A percentile compares a stretch with the other conserved stretches of the same genome.
Evolutionary conservation across 192 early-diverging fungal species (phyloP).

Genomic region (Podila horticola): DNA sequence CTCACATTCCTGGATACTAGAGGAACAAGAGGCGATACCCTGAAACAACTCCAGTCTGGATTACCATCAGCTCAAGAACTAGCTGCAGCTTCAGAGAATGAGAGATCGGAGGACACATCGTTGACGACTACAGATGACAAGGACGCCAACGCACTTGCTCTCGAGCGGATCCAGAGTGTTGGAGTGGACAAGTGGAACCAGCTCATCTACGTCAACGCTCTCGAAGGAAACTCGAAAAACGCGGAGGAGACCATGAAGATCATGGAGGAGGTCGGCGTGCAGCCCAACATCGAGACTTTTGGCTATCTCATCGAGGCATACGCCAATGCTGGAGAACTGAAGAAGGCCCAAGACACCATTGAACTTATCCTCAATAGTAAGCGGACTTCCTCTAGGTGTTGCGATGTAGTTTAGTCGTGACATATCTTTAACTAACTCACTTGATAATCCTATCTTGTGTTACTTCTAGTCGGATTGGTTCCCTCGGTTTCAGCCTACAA

Average conservation of each 20-base stretch:
- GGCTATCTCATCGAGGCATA: constrained; percentile 86
- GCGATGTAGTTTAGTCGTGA: neutral
- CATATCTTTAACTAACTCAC: neutral
- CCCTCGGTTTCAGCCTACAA: constrained; percentile 23
- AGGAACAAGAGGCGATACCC: constrained; percentile 10
- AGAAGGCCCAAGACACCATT: constrained; percentile 71
- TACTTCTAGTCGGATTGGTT: constrained; percentile 17
- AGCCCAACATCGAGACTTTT: constrained; percentile 76
- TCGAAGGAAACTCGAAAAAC: constrained; percentile 35
- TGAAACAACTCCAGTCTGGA: constrained; percentile 26
- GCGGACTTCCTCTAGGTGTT: neutral
- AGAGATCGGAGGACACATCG: neutral
- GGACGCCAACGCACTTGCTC: constrained; percentile 4
- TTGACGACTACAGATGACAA: neutral
- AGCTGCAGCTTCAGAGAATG: neutral
- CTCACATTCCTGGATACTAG: constrained; percentile 34
- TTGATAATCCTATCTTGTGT: neutral
- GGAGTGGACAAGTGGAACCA: constrained; percentile 43
- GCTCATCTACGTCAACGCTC: constrained; percentile 34
- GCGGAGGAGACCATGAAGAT: constrained; percentile 36
- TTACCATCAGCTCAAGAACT: constrained; percentile 20
- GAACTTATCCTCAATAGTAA: constrained; percentile 64
- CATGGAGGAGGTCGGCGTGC: constrained; percentile 66
- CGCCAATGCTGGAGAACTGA: constrained; percentile 69
- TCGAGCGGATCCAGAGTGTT: constrained; percentile 19